Evolutionary conservation across 2,329 filamentous ascomycete genomes (phyloP).

Genomic region (Lasiodiplodia theobromae): DNA sequence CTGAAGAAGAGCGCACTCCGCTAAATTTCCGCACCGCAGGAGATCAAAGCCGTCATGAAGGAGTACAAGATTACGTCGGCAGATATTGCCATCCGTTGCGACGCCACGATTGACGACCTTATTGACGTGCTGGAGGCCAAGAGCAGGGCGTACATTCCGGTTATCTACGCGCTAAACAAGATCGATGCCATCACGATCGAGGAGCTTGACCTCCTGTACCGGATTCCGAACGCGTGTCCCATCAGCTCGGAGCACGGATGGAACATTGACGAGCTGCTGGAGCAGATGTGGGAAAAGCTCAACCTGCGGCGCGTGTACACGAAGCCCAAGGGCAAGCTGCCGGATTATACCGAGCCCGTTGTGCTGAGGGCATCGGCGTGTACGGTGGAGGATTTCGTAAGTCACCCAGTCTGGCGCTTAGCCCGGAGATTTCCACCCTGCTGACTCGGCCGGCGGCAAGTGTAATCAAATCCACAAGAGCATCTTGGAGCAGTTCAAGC

Average conservation of each 20-base stretch:
- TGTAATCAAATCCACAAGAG: conserved; percentile 97
- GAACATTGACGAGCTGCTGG: conserved; percentile 97
- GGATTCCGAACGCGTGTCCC: conserved; percentile 94
- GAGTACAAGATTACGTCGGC: conserved; percentile 97
- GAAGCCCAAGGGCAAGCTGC: conserved; percentile 94
- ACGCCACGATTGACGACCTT: conserved; percentile 95
- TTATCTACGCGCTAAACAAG: conserved; percentile 98
- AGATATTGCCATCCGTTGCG: conserved; percentile 96
- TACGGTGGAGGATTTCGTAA: conserved; percentile 96
- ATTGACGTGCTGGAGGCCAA: conserved; percentile 96
- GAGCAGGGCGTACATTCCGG: conserved; percentile 95
- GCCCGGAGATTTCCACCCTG: conserved; percentile 31
- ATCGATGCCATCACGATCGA: conserved; percentile 98
- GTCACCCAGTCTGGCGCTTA: conserved; percentile 47
- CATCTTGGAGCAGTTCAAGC: conserved; percentile 94
- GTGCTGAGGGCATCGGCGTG: conserved; percentile 83
- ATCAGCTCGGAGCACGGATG: conserved; percentile 95
- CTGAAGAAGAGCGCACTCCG: neutral
- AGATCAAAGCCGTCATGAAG: conserved; percentile 97
- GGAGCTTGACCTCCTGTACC: conserved; percentile 93
- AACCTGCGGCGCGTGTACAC: conserved; percentile 93
- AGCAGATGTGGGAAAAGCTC: conserved; percentile 98
- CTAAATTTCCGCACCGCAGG: conserved; percentile 49
- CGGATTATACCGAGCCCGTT: conserved; percentile 90
- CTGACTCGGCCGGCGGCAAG: conserved; percentile 59